These are phyloP conservation scores for Globisporangium paddicum DNA, from an alignment of 352 stramenopile species.

Conservation along the genomic window DNA sequence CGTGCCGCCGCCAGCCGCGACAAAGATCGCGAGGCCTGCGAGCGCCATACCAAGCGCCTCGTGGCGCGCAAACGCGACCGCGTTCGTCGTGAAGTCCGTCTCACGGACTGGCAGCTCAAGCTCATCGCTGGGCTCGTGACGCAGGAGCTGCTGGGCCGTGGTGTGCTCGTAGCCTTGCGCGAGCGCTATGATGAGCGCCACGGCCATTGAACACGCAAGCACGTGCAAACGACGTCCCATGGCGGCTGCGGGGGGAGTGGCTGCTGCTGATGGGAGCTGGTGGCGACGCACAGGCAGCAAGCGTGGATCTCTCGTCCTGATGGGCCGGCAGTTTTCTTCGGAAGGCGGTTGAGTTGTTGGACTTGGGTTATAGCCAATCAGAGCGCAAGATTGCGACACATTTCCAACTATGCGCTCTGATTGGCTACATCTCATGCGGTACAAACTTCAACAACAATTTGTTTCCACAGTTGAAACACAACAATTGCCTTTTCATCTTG, in stretches of 20 bases:
- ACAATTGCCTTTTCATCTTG: not conserved
- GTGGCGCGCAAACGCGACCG: conserved; percentile 28
- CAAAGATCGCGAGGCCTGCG: conserved; percentile 67
- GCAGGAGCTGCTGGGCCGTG: not conserved
- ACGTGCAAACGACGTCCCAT: not conserved
- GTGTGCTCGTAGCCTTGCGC: not conserved
- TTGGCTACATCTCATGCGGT: no score
- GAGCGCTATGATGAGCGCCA: not conserved
- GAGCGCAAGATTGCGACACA: no score
- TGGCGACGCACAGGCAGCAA: not conserved
- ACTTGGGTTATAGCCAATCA: no score
- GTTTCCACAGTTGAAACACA: no score
- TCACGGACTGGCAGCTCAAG: not conserved
- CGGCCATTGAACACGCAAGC: not conserved
- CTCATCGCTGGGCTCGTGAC: not conserved
- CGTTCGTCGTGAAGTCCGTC: conserved; percentile 16
- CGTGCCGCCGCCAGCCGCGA: conserved; percentile 87
- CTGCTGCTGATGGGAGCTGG: not conserved
- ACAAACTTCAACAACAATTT: no score
- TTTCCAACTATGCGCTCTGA: no score
- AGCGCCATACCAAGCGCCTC: conserved; percentile 48
- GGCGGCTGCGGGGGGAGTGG: not conserved
- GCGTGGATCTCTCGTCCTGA: not conserved
- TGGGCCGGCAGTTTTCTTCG: no score
- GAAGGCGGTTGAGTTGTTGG: no score